A percentile compares a stretch with the other conserved stretches of the same genome.
phyloP scores from a whole-genome alignment of 2,329 filamentous ascomycete genomes.

The Phialemonium atrogriseum region DNA sequence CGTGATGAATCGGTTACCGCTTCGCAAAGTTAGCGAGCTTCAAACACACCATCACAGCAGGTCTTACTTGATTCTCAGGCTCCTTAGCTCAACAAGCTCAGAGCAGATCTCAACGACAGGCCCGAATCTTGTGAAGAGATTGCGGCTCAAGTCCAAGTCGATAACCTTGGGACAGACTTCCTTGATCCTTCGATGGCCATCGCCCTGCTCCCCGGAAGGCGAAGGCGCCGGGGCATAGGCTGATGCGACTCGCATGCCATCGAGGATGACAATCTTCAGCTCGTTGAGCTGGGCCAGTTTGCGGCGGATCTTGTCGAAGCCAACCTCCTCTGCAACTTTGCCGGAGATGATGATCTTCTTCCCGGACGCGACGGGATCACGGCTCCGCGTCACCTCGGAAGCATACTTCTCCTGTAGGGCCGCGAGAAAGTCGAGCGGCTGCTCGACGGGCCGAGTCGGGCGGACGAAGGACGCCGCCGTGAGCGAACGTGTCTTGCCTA shows the following conservation, averaged over 20 bases:
- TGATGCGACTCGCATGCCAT: conserved; percentile 57
- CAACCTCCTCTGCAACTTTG: conserved; percentile 87
- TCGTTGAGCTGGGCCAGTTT: conserved; percentile 72
- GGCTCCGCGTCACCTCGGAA: conserved; percentile 35
- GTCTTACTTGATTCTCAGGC: conserved; percentile 63
- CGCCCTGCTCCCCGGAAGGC: conserved; percentile 21
- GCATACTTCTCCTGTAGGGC: conserved; percentile 82
- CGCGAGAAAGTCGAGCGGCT: conserved; percentile 63
- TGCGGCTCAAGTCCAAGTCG: conserved; percentile 80
- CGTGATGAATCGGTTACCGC: conserved; percentile 59
- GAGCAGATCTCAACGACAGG: conserved; percentile 64
- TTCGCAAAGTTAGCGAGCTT: conserved; percentile 4
- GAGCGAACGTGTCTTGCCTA: conserved; percentile 52
- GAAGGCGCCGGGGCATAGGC: conserved; percentile 22
- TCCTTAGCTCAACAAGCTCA: conserved; percentile 57
- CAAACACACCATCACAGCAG: not conserved
- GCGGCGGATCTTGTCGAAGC: conserved; percentile 84
- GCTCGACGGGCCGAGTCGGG: conserved; percentile 62
- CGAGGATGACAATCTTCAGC: conserved; percentile 72
- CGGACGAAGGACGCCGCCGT: conserved; percentile 84
- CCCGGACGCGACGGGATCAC: conserved; percentile 19
- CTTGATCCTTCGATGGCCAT: conserved; percentile 34
- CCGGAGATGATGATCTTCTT: conserved; percentile 60
- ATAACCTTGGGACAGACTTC: conserved; percentile 57
- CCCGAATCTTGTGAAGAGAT: conserved; percentile 61